Percentiles rank a stretch among this genome's conserved stretches.
phyloP scores from a whole-genome alignment of 495 filamentous ascomycete species.

The Talaromyces stipitatus region DNA sequence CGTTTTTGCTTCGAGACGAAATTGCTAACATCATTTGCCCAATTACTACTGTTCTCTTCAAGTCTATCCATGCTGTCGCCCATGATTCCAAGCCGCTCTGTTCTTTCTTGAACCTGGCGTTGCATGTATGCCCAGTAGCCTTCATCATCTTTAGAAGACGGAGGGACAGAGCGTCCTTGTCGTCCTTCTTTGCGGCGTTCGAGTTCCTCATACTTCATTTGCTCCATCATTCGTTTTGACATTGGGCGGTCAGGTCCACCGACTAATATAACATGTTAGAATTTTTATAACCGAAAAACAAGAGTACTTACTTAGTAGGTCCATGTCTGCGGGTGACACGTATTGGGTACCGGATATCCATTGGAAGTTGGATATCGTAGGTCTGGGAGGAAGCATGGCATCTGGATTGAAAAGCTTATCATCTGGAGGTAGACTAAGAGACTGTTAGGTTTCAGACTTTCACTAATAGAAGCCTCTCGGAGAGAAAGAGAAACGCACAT shows the following conservation, averaged over 20 bases:
- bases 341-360: constrained; percentile 97
- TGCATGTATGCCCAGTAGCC: constrained; percentile 68
- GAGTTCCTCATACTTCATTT: constrained; percentile 51
- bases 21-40: constrained; percentile 80
- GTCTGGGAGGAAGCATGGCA: constrained; percentile 64
- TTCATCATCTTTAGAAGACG: constrained; percentile 28
- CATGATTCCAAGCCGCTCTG: constrained; percentile 73
- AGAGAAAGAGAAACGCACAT: constrained; percentile 29
- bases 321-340: constrained; percentile 81
- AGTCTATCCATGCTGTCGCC: constrained; percentile 78
- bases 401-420: constrained; percentile 75
- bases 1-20: constrained; percentile 80
- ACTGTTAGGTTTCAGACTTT: constrained; percentile 27
- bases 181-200: constrained; percentile 42
- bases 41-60: constrained; percentile 69
- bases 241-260: constrained; percentile 82
- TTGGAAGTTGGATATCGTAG: constrained; percentile 92
- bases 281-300: constrained; percentile 6
- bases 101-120: constrained; percentile 79
- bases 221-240: constrained; percentile 66
- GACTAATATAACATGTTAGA: constrained; percentile 32
- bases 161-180: constrained; percentile 22
- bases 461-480: not conserved
- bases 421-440: constrained; percentile 37
- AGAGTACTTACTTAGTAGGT: constrained; percentile 55